Evolutionary conservation across 192 early-diverging fungal species (phyloP).

Genomic region (Gonapodya sp.): DNA sequence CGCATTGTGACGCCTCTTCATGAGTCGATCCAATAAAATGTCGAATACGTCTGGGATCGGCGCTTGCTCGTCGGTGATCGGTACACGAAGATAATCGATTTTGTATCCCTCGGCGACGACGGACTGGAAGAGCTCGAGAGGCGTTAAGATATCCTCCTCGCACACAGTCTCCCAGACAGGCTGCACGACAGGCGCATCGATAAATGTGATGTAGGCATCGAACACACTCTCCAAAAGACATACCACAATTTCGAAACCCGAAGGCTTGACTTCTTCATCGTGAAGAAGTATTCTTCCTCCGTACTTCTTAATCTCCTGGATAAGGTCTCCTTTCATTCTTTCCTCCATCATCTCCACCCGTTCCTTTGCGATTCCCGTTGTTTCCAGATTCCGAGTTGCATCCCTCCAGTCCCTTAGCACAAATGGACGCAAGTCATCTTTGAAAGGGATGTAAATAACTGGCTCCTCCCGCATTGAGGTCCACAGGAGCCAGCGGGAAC

Average conservation of each 20-base stretch:
- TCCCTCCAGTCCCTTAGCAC: slow-evolving; percentile 49
- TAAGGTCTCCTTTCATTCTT: slow-evolving; percentile 45
- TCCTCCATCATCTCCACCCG: slow-evolving; percentile 56
- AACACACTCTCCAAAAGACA: background rate
- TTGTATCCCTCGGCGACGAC: slow-evolving; percentile 40
- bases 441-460: slow-evolving; percentile 38
- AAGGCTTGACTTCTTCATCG: slow-evolving; percentile 34
- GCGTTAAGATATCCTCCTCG: slow-evolving; percentile 42
- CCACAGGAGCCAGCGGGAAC: slow-evolving; percentile 38
- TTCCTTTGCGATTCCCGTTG: slow-evolving; percentile 50
- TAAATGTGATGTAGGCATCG: background rate
- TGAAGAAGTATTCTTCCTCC: slow-evolving; percentile 44
- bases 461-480: slow-evolving; percentile 57
- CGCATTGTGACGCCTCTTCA: slow-evolving; percentile 17
- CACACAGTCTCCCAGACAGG: slow-evolving; percentile 47
- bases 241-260: slow-evolving; percentile 39
- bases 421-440: slow-evolving; percentile 36
- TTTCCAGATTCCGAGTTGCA: slow-evolving; percentile 53
- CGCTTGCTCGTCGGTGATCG: slow-evolving; percentile 57
- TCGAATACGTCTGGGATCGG: slow-evolving; percentile 62
- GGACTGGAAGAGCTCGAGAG: slow-evolving; percentile 42
- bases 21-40: slow-evolving; percentile 38
- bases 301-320: slow-evolving; percentile 37
- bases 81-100: slow-evolving; percentile 47
- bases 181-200: background rate